Evolutionary conservation across 495 filamentous ascomycete genomes (phyloP).

Genomic region (Neurospora tetrasperma): DNA sequence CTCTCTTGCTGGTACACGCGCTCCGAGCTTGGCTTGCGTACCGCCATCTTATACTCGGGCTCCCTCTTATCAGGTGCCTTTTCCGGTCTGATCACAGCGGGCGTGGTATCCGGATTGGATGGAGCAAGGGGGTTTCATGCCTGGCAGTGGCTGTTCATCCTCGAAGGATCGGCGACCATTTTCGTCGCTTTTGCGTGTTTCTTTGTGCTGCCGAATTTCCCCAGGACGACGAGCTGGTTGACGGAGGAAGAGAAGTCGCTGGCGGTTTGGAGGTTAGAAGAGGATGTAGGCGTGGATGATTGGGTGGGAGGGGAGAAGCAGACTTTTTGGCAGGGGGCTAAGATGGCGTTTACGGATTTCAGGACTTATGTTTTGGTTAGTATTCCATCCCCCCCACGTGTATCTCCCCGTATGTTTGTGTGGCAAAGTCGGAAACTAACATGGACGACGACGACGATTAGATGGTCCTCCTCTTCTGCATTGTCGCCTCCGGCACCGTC

Average conservation of each 20-base stretch:
- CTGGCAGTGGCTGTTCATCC: slow-evolving; percentile 67
- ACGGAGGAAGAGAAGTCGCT: slow-evolving; percentile 57
- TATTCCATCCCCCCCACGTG: too few species aligned
- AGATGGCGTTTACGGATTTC: slow-evolving; percentile 58
- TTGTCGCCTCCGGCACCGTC: slow-evolving; percentile 60
- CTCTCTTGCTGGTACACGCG: slow-evolving; percentile 53
- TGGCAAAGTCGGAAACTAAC: too few species aligned
- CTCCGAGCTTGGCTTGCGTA: slow-evolving; percentile 45
- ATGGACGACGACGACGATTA: slow-evolving; percentile 8
- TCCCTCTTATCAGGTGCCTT: slow-evolving; percentile 54
- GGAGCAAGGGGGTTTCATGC: slow-evolving; percentile 33
- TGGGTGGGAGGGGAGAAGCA: slow-evolving; percentile 53
- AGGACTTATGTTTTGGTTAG: slow-evolving; percentile 58
- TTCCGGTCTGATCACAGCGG: slow-evolving; percentile 52
- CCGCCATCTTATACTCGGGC: slow-evolving; percentile 53
- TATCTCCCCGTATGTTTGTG: too few species aligned
- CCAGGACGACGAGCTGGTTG: slow-evolving; percentile 66
- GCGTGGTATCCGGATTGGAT: slow-evolving; percentile 40
- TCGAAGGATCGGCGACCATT: slow-evolving; percentile 54
- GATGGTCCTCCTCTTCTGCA: slow-evolving; percentile 59
- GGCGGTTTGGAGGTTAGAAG: slow-evolving; percentile 59
- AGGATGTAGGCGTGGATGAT: slow-evolving; percentile 74
- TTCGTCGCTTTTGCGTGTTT: slow-evolving; percentile 37
- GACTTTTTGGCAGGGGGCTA: slow-evolving; percentile 56
- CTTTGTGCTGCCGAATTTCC: slow-evolving; percentile 68